Percentiles rank a stretch among this genome's conserved stretches.
Evolutionary conservation across 2,329 filamentous ascomycete genomes (phyloP).

Genomic region (Curvularia spicifera): DNA sequence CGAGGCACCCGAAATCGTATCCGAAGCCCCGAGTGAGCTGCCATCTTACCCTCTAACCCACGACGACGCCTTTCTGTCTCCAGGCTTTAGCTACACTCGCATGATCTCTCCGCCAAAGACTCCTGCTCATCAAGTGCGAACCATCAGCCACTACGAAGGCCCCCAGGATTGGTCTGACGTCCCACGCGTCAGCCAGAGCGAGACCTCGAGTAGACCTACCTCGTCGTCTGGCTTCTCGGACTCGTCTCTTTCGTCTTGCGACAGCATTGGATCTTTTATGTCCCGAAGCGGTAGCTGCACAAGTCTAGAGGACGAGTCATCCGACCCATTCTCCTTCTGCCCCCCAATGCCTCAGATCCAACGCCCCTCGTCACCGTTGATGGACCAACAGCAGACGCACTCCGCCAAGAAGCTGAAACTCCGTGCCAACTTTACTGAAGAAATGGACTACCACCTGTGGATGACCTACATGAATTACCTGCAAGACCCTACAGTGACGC

Average conservation of each 20-base stretch:
- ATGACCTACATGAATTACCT: slow-evolving; percentile 69
- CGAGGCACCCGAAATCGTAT: slow-evolving; percentile 53
- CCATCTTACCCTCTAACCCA: slow-evolving; percentile 32
- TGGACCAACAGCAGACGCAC: slow-evolving; percentile 34
- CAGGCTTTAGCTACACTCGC: slow-evolving; percentile 45
- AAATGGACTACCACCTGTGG: slow-evolving; percentile 72
- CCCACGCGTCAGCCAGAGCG: slow-evolving; percentile 43
- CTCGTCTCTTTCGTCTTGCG: slow-evolving; percentile 66
- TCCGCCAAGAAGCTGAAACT: slow-evolving; percentile 53
- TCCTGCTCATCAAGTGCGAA: slow-evolving; percentile 52
- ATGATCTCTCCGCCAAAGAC: slow-evolving; percentile 58
- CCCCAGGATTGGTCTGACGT: slow-evolving; percentile 44
- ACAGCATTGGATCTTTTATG: slow-evolving; percentile 62
- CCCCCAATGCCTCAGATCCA: slow-evolving; percentile 41
- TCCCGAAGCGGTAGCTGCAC: slow-evolving; percentile 66
- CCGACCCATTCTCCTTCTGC: slow-evolving; percentile 62
- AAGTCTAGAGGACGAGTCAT: slow-evolving; percentile 65
- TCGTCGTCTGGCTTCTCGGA: slow-evolving; percentile 67
- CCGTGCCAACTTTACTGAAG: slow-evolving; percentile 61
- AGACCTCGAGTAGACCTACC: slow-evolving; percentile 60
- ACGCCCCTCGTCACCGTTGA: slow-evolving; percentile 42
- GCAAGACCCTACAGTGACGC: slow-evolving; percentile 70
- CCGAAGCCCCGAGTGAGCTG: slow-evolving; percentile 35
- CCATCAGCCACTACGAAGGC: slow-evolving; percentile 36
- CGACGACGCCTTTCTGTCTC: slow-evolving; percentile 53